phyloP scores from a whole-genome alignment of 2,329 filamentous ascomycete genomes.

The Colletotrichum sp. region DNA sequence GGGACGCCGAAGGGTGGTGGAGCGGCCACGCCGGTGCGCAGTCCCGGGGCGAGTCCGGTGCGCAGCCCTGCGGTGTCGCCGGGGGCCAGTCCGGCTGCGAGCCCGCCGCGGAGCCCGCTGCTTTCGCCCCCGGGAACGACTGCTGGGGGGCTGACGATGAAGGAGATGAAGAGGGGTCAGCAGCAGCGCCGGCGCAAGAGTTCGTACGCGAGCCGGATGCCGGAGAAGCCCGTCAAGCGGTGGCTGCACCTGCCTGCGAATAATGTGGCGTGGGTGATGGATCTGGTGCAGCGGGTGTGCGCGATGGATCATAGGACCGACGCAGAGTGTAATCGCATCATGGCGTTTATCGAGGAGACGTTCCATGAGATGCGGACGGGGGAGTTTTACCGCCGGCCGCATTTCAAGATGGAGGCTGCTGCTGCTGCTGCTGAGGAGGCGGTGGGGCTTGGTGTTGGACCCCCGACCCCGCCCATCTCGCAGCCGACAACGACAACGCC shows the following conservation, averaged over 20 bases:
- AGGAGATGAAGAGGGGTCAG: neutral
- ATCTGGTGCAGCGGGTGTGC: conserved; percentile 21
- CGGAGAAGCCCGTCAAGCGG: conserved; percentile 15
- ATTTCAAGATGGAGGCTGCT: conserved; percentile 11
- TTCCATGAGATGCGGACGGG: conserved; percentile 21
- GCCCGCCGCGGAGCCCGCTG: neutral
- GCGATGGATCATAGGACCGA: conserved; percentile 20
- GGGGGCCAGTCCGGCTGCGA: neutral
- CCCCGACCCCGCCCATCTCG: neutral
- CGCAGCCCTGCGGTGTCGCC: neutral
- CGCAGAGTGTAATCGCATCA: conserved; percentile 16
- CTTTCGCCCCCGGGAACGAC: neutral
- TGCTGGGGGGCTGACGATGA: neutral
- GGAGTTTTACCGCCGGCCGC: conserved; percentile 21
- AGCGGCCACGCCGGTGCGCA: neutral
- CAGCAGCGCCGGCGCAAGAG: conserved; percentile 3
- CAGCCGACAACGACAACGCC: neutral
- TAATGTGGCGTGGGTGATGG: conserved; percentile 24
- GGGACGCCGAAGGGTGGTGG: neutral
- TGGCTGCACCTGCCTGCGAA: conserved; percentile 24
- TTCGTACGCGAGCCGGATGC: neutral
- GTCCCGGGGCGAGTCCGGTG: neutral
- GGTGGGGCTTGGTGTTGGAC: neutral
- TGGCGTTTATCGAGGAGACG: conserved; percentile 23
- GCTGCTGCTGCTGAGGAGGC: neutral